These are phyloP conservation scores for Solanum raphanifolium DNA, from an alignment of 257 asterid genomes.

Conservation along the genomic window DNA sequence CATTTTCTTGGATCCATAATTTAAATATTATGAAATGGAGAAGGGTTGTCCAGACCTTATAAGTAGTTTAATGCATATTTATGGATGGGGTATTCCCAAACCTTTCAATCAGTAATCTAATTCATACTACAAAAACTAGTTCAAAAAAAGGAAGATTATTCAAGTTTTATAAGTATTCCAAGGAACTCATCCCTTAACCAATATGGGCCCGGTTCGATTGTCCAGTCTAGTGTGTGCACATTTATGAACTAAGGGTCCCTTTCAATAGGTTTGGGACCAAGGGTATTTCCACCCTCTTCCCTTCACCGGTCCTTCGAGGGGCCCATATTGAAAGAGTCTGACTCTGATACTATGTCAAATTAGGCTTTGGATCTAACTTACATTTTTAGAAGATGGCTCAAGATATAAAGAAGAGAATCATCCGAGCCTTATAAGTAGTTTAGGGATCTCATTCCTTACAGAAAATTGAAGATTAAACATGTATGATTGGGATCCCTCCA, in stretches of 20 bases:
- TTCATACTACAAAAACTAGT: not conserved
- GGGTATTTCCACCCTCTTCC: not conserved
- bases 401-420: not conserved
- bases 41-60: not conserved
- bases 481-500: not conserved
- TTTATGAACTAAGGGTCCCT: not conserved
- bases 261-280: not conserved
- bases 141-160: not conserved
- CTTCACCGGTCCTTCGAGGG: not conserved
- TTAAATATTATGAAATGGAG: not conserved
- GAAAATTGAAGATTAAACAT: not conserved
- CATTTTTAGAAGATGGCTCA: not conserved
- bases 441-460: not conserved
- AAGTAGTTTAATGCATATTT: not conserved
- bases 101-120: not conserved
- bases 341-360: not conserved
- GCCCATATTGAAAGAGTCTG: not conserved
- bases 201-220: not conserved
- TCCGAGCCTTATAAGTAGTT: not conserved
- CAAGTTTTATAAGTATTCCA: not conserved
- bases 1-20: not conserved
- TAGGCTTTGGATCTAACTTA: not conserved
- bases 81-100: not conserved
- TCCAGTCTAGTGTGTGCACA: not conserved
- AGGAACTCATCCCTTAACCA: not conserved